These are phyloP conservation scores for Boletus semigastroideus DNA, from an alignment of 1,284 basidiomycete species.

Conservation along the genomic window DNA sequence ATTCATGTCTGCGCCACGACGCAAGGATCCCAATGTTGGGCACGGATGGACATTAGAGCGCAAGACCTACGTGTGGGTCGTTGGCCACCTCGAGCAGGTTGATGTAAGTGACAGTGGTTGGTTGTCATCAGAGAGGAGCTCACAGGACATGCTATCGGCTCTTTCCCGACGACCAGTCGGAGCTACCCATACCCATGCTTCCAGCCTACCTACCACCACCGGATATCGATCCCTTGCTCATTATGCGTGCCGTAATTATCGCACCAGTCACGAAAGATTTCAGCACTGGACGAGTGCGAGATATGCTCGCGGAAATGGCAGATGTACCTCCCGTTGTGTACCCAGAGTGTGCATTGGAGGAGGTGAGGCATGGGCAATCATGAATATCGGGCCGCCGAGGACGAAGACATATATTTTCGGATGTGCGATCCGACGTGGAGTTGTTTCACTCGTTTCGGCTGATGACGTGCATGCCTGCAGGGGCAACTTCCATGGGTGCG, in stretches of 20 bases:
- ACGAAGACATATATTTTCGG: slow-evolving; percentile 15
- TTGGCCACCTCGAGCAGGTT: slow-evolving; percentile 54
- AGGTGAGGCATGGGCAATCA: not conserved
- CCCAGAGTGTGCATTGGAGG: slow-evolving; percentile 18
- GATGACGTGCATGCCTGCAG: slow-evolving; percentile 24
- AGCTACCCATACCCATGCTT: slow-evolving; percentile 40
- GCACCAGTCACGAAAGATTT: slow-evolving; percentile 43
- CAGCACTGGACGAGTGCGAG: slow-evolving; percentile 29
- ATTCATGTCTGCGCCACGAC: slow-evolving; percentile 15
- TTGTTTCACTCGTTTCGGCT: slow-evolving; percentile 13
- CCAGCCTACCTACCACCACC: slow-evolving; percentile 39
- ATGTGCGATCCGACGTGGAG: slow-evolving; percentile 12
- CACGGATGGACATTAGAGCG: slow-evolving; percentile 50
- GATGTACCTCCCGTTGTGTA: slow-evolving; percentile 21
- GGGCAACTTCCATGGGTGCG: slow-evolving; percentile 15
- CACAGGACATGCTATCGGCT: slow-evolving; percentile 13
- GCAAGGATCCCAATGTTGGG: slow-evolving; percentile 21
- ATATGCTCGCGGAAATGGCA: slow-evolving; percentile 24
- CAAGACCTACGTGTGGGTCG: slow-evolving; percentile 47
- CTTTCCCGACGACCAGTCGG: slow-evolving; percentile 27
- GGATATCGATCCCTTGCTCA: slow-evolving; percentile 39
- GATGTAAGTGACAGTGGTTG: slow-evolving; percentile 36
- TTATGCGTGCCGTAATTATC: slow-evolving; percentile 52
- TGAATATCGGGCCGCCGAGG: slow-evolving; percentile 7
- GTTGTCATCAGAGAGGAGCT: slow-evolving; percentile 9